Evolutionary conservation across 2,329 filamentous ascomycete species (phyloP).

Genomic region (Diaporthe citrichinensis): DNA sequence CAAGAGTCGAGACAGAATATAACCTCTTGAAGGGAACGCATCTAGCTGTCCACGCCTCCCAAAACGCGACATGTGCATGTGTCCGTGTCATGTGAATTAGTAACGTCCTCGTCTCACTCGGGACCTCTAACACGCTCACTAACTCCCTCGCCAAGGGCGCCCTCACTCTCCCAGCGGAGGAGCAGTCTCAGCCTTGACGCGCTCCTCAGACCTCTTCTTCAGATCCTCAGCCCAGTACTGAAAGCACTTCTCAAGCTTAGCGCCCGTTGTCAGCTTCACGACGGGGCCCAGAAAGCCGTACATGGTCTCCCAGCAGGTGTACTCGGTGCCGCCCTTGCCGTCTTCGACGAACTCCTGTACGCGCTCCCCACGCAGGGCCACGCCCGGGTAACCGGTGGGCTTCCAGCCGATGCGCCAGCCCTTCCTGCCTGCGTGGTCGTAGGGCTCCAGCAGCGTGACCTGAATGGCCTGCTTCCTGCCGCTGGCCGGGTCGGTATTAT

Average conservation of each 20-base stretch:
- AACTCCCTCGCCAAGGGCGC: neutral
- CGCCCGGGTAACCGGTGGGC: conserved; percentile 48
- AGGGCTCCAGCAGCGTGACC: conserved; percentile 52
- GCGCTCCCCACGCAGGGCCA: conserved; percentile 55
- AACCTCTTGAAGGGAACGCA: neutral
- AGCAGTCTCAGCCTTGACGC: conserved; percentile 5
- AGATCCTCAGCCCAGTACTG: conserved; percentile 56
- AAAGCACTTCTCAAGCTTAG: conserved; percentile 52
- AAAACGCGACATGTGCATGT: neutral
- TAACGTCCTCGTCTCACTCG: neutral
- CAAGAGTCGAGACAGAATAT: neutral
- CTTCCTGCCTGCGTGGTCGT: conserved; percentile 44
- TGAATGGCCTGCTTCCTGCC: conserved; percentile 44
- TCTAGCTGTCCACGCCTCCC: neutral
- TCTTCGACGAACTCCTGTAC: conserved; percentile 59
- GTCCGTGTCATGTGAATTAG: neutral
- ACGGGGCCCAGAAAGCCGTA: conserved; percentile 54
- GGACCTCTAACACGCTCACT: neutral
- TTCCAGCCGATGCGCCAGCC: conserved; percentile 59
- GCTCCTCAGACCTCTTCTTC: conserved; percentile 50
- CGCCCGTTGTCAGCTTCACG: conserved; percentile 52
- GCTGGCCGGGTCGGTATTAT: conserved; percentile 32
- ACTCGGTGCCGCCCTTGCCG: conserved; percentile 53
- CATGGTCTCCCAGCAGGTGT: conserved; percentile 62
- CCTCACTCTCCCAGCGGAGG: conserved; percentile 9